These are phyloP conservation scores for Cerrena zonata DNA, from an alignment of 1,284 basidiomycete species.

Conservation along the genomic window DNA sequence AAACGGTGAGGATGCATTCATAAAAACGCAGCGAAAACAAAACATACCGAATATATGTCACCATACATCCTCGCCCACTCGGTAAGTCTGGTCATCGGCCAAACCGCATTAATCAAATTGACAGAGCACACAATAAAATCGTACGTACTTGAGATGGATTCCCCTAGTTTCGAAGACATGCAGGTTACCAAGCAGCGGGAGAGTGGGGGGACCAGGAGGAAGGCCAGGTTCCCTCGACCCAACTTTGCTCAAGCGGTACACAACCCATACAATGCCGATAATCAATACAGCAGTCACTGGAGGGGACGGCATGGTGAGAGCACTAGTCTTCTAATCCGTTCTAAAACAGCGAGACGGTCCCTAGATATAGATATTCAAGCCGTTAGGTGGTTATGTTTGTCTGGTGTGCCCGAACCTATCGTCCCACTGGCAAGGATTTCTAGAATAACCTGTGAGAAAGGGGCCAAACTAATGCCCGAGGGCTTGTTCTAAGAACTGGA, in stretches of 20 bases:
- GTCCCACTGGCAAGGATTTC: no score
- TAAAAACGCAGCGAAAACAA: no score
- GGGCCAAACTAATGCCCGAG: no score
- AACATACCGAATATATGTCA: slow-evolving; percentile 18
- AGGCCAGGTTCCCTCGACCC: slow-evolving; percentile 10
- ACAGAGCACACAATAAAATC: neutral
- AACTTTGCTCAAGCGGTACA: neutral
- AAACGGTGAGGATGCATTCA: slow-evolving; percentile 18
- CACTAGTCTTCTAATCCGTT: no score
- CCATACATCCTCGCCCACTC: slow-evolving; percentile 19
- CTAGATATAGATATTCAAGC: no score
- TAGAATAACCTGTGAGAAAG: no score
- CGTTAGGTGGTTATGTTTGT: no score
- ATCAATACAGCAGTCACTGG: neutral
- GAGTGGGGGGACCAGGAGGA: slow-evolving; percentile 28
- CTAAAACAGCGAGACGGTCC: no score
- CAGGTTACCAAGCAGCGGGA: slow-evolving; percentile 29
- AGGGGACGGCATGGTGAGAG: neutral
- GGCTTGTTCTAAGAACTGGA: no score
- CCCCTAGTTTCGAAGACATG: slow-evolving; percentile 19
- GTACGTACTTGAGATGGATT: slow-evolving; percentile 9
- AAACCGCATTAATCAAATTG: no score
- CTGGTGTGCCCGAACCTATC: no score
- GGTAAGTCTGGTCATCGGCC: slow-evolving; percentile 18
- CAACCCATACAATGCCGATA: neutral